Conservation (phyloP, 768 basidiomycete genomes). For the Agaricus subrufescens region DNA sequence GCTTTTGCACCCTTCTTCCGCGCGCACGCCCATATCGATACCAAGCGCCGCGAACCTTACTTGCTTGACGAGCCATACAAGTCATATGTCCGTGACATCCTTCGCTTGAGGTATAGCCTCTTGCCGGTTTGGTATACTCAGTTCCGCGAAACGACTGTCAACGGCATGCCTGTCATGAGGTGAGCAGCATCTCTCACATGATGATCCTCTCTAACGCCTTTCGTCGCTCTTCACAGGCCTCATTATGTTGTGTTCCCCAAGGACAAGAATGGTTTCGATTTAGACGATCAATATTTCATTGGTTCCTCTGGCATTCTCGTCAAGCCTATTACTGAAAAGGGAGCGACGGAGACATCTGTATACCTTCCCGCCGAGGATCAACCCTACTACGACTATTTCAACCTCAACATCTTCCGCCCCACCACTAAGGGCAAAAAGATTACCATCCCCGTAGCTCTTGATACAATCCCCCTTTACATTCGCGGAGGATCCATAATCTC, state of each 20-base stretch:
- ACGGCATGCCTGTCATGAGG: conserved; percentile 82
- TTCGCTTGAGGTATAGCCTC: conserved; percentile 81
- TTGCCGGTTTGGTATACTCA: conserved; percentile 97
- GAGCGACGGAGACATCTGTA: conserved; percentile 60
- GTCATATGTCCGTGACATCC: conserved; percentile 69
- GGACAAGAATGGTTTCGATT: conserved; percentile 76
- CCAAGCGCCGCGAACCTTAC: conserved; percentile 95
- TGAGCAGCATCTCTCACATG: conserved; percentile 25
- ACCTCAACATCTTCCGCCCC: conserved; percentile 61
- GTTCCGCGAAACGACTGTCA: conserved; percentile 82
- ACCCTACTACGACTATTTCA: conserved; percentile 95
- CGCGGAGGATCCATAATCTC: conserved; percentile 90
- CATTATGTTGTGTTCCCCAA: conserved; percentile 94
- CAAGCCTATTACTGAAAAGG: conserved; percentile 83
- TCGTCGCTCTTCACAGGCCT: conserved; percentile 50
- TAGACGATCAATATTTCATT: conserved; percentile 94
- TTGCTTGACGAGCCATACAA: conserved; percentile 88
- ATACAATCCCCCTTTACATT: conserved; percentile 79
- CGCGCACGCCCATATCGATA: conserved; percentile 97
- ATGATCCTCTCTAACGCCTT: background rate
- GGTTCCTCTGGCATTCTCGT: conserved; percentile 85
- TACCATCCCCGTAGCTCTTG: conserved; percentile 74
- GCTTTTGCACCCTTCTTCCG: conserved; percentile 97
- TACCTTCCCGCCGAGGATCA: conserved; percentile 82
- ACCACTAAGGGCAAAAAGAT: conserved; percentile 59